These are phyloP conservation scores for Penicillium pancosmium DNA, from an alignment of 495 filamentous ascomycete genomes.

Conservation along the genomic window DNA sequence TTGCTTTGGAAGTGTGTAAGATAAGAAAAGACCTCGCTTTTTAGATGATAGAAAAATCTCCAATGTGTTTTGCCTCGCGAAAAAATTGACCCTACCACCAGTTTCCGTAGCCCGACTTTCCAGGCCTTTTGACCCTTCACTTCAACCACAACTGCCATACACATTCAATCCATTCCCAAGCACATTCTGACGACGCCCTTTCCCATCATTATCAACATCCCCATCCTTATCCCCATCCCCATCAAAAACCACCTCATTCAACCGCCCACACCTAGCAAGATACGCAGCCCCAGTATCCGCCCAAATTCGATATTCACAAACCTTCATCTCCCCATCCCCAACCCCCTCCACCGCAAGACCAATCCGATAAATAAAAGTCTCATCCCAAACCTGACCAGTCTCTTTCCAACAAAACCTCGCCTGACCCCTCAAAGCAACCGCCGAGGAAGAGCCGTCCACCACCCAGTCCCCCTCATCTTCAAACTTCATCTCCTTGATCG, in stretches of 20 bases:
- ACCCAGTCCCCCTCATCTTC: slow-evolving; percentile 48
- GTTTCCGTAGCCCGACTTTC: no score
- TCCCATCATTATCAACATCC: slow-evolving; percentile 5
- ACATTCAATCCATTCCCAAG: slow-evolving; percentile 24
- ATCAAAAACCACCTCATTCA: slow-evolving; percentile 25
- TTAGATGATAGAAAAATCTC: slow-evolving; percentile 14
- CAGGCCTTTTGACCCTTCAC: neutral
- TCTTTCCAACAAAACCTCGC: slow-evolving; percentile 53
- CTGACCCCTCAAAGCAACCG: slow-evolving; percentile 51
- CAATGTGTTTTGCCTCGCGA: neutral
- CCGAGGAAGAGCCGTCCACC: slow-evolving; percentile 46
- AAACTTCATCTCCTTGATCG: slow-evolving; percentile 54
- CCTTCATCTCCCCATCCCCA: slow-evolving; percentile 32
- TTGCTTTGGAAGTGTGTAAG: neutral
- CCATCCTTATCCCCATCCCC: slow-evolving; percentile 5
- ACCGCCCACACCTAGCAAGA: slow-evolving; percentile 53
- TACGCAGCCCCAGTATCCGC: slow-evolving; percentile 67
- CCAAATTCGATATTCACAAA: slow-evolving; percentile 61
- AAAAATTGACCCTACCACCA: neutral
- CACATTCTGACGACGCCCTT: slow-evolving; percentile 18
- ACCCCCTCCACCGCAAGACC: slow-evolving; percentile 41
- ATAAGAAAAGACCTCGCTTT: slow-evolving; percentile 5
- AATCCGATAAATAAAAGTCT: slow-evolving; percentile 60
- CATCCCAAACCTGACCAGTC: slow-evolving; percentile 59
- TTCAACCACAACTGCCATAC: slow-evolving; percentile 29